Conservation (phyloP, 768 basidiomycete species). For the Boletus coccyginus region DNA sequence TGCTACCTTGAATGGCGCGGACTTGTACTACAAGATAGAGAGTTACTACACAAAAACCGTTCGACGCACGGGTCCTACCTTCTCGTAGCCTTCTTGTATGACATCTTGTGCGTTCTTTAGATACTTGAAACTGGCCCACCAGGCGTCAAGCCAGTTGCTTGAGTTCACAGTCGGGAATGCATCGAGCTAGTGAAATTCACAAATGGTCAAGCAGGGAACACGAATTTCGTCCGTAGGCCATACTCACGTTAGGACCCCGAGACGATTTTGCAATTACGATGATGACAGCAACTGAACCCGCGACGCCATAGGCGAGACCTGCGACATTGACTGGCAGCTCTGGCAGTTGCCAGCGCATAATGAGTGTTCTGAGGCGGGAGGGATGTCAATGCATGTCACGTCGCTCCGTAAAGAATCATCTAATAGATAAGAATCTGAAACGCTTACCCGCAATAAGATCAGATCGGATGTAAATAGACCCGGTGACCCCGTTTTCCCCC, state of each 20-base stretch:
- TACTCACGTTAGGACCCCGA: background rate
- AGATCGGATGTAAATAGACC: too few relatives aligned
- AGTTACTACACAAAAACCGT: background rate
- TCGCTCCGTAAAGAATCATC: too few relatives aligned
- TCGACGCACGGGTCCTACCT: slow-evolving; percentile 9
- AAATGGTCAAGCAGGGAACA: background rate
- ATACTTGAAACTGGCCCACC: slow-evolving; percentile 15
- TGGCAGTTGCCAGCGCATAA: background rate
- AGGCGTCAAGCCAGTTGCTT: slow-evolving; percentile 4
- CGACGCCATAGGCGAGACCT: background rate
- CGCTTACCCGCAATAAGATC: too few relatives aligned
- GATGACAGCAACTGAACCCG: background rate
- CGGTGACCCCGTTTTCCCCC: too few relatives aligned
- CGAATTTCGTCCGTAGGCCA: background rate
- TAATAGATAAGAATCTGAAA: too few relatives aligned
- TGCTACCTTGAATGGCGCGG: slow-evolving; percentile 32
- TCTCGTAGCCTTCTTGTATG: slow-evolving; percentile 32
- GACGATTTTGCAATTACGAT: background rate
- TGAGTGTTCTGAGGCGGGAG: background rate
- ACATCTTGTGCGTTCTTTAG: slow-evolving; percentile 16
- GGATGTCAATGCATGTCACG: too few relatives aligned
- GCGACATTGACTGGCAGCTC: background rate
- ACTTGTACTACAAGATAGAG: background rate
- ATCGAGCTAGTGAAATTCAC: background rate
- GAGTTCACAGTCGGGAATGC: slow-evolving; percentile 1